phyloP scores from a whole-genome alignment of 2,329 filamentous ascomycete genomes.

The Chaetomium strumarium region DNA sequence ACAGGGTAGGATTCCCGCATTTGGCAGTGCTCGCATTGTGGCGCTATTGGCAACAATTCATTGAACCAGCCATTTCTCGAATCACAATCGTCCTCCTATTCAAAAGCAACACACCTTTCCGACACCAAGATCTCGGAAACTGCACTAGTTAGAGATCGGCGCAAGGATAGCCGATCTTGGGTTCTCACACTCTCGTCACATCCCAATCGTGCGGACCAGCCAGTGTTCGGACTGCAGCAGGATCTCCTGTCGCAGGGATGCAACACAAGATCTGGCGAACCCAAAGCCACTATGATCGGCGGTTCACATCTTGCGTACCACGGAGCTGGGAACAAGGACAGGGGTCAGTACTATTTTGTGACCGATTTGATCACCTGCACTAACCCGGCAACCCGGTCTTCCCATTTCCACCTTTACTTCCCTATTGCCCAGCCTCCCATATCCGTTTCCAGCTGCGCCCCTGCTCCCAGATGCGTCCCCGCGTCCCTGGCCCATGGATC shows the following conservation, averaged over 20 bases:
- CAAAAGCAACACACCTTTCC: constrained; percentile 7
- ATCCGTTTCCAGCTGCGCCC: not conserved
- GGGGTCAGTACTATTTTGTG: not conserved
- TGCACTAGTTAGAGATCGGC: not conserved
- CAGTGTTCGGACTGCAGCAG: constrained; percentile 3
- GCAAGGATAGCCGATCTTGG: not conserved
- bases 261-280: constrained; percentile 15
- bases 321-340: not conserved
- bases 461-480: not conserved
- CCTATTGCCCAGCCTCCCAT: not conserved
- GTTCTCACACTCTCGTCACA: not conserved
- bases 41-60: not conserved
- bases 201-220: not conserved
- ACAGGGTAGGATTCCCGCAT: constrained; percentile 4
- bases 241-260: constrained; percentile 8
- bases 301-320: not conserved
- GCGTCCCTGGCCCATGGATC: not conserved
- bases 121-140: not conserved
- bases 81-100: not conserved
- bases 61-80: not conserved
- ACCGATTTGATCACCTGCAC: not conserved
- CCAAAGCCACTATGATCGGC: constrained; percentile 7
- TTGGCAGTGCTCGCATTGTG: not conserved
- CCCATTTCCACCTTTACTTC: not conserved
- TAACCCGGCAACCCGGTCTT: not conserved